A percentile compares a stretch with the other conserved stretches of the same genome.
phyloP scores from a whole-genome alignment of 106 monocot species.

The Phalaenopsis aphrodite region DNA sequence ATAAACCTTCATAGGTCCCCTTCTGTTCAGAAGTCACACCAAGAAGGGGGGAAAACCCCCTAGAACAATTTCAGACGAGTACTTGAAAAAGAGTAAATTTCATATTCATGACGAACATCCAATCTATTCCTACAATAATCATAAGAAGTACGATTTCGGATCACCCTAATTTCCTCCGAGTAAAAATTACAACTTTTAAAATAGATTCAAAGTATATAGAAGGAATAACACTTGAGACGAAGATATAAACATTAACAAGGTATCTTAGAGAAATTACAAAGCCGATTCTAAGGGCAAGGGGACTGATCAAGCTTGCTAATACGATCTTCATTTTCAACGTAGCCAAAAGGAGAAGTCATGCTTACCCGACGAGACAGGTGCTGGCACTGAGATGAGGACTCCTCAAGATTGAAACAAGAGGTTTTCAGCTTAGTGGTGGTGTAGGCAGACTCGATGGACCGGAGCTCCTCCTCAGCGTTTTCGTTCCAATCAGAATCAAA shows the following conservation, averaged over 20 bases:
- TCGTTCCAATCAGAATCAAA: slow-evolving; percentile 32
- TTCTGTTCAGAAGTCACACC: too few species aligned
- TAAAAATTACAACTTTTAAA: neutral
- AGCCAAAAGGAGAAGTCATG: neutral
- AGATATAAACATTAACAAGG: slow-evolving; percentile 18
- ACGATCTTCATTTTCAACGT: neutral
- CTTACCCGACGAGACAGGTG: slow-evolving; percentile 37
- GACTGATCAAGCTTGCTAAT: neutral
- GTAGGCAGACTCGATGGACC: slow-evolving; percentile 42
- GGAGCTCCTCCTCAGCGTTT: slow-evolving; percentile 53
- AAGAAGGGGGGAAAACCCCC: too few species aligned
- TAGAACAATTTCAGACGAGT: too few species aligned
- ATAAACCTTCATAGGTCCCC: too few species aligned
- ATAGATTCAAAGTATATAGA: neutral
- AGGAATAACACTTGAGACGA: neutral
- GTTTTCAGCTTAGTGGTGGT: slow-evolving; percentile 8
- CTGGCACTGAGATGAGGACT: slow-evolving; percentile 17
- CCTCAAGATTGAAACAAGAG: neutral
- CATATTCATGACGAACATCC: too few species aligned
- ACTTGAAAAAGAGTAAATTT: too few species aligned
- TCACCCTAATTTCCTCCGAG: neutral
- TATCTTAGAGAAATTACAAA: slow-evolving; percentile 12
- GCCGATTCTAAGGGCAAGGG: neutral
- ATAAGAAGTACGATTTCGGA: neutral
- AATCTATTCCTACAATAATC: too few species aligned